Base-by-base conservation (phyloP, 1,284 basidiomycete genomes). In the Tetrapyrgos nigripes region DNA sequence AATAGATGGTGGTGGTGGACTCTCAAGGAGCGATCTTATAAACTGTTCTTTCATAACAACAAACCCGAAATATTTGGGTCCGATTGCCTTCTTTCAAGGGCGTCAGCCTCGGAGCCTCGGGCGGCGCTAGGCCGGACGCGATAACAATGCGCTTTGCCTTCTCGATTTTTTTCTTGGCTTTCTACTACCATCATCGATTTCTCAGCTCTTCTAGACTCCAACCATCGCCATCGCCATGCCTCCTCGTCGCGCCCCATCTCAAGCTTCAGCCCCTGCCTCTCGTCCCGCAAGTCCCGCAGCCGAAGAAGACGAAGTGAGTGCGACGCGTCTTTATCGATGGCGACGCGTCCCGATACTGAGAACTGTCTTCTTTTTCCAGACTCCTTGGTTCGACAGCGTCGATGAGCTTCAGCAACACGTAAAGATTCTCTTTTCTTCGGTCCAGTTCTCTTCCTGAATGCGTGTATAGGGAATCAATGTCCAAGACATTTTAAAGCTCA, bases 401-500 rank as follows among this genome's bases (percentile, higher is more conserved):
- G 94, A 96, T 67, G 94, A 96, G 64, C 87, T 96, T 19, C 94
- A 96, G 69, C 85, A 91, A 62, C 92, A 96, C 73, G 93, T 93
- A 68, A 62, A 84, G 68, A 3, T 44, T 27, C 49, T 50, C 21
- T 37, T 26, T 37, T 10, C 56, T 50, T 50, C 57, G 48, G 46
- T 59, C 59, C 59, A 59, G 55, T 49, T 19, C 35, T 23, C 44
- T 61, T 44, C 54, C 6, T 64, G 44, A 50, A n/a, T 23, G 50
- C 28, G 29, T 19, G 37, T 46, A 27, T 45, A 96, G 93, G 94
- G 95, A 21, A 96, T 97, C 73, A 97, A 96, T 64, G 89, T 95
- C 29, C 92, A 96, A 77, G 95, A 97, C 71, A 96, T 97, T 57
- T 73, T 90, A 58, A 97, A 97, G 76, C 86, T 97, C 64, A 97